phyloP scores from a whole-genome alignment of 164 flowering plant genomes.

The Vitis rupestris region DNA sequence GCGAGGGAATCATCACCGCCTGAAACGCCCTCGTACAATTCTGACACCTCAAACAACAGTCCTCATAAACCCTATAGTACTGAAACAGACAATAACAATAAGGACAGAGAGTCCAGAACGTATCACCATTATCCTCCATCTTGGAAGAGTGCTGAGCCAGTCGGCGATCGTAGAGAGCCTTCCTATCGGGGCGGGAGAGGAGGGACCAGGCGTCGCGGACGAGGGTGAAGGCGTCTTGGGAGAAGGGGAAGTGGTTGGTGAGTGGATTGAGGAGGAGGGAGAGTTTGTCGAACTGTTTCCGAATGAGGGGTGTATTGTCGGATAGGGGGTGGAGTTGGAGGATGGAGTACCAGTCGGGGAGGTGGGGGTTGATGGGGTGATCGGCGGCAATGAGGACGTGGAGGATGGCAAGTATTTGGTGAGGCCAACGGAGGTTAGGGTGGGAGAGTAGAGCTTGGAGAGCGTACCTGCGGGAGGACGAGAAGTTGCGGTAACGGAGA shows the following conservation, averaged over 20 bases:
- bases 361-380: background rate
- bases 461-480: constrained; percentile 25
- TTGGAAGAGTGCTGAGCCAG: background rate
- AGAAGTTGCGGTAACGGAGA: constrained; percentile 27
- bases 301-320: constrained; percentile 13
- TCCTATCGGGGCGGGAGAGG: constrained; percentile 23
- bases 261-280: constrained; percentile 20
- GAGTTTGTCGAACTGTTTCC: constrained; percentile 16
- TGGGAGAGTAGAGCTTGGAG: constrained; percentile 19
- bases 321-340: constrained; percentile 20
- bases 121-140: constrained; percentile 1
- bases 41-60: constrained; percentile 50
- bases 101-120: constrained; percentile 61
- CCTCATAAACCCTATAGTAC: constrained; percentile 41
- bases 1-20: constrained; percentile 19
- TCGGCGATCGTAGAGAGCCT: constrained; percentile 24
- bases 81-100: constrained; percentile 47
- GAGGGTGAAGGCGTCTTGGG: constrained; percentile 25
- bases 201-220: constrained; percentile 29
- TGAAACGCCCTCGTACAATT: constrained; percentile 47
- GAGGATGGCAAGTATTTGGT: constrained; percentile 31
- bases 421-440: constrained; percentile 18
- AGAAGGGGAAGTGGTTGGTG: constrained; percentile 15
- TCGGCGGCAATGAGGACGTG: constrained; percentile 26
- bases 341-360: constrained; percentile 30